phyloP scores from a whole-genome alignment of 495 filamentous ascomycete species.

The Aeminium ludgeri region DNA sequence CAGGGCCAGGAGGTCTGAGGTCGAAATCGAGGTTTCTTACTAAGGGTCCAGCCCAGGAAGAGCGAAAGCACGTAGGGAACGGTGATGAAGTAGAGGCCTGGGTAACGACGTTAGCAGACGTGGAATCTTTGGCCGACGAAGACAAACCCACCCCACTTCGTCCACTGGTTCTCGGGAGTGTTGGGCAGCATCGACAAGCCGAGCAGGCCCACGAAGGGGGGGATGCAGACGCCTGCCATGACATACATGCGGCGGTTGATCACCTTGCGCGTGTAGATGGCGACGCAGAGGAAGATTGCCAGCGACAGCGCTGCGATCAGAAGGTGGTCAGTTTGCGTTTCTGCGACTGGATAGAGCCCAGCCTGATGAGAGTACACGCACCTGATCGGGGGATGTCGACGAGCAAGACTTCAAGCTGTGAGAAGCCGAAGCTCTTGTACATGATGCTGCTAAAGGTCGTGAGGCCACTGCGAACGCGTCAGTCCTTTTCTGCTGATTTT shows the following conservation, averaged over 20 bases:
- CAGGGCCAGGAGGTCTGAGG: no score
- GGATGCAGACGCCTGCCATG: conserved; percentile 21
- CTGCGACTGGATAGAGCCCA: not conserved
- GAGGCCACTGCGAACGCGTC: not conserved
- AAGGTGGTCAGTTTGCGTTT: no score
- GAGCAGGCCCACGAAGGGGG: conserved; percentile 17
- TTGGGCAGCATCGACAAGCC: not conserved
- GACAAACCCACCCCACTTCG: no score
- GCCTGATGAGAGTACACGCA: not conserved
- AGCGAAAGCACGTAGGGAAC: not conserved
- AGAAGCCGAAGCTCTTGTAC: not conserved
- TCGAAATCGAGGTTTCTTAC: not conserved
- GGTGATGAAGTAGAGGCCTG: not conserved
- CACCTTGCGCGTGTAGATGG: not conserved
- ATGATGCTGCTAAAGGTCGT: not conserved
- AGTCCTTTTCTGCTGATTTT: no score
- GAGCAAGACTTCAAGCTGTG: not conserved
- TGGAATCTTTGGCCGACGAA: no score
- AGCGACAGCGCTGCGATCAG: no score
- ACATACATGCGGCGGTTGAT: conserved; percentile 4
- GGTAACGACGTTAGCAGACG: no score
- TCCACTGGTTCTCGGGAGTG: not conserved
- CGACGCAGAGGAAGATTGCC: not conserved
- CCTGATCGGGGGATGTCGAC: not conserved
- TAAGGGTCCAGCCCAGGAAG: conserved; percentile 6